A percentile compares a stretch with the other conserved stretches of the same genome.
Conservation (phyloP, 805 yeast species). For the Lachancea fermentati region DNA sequence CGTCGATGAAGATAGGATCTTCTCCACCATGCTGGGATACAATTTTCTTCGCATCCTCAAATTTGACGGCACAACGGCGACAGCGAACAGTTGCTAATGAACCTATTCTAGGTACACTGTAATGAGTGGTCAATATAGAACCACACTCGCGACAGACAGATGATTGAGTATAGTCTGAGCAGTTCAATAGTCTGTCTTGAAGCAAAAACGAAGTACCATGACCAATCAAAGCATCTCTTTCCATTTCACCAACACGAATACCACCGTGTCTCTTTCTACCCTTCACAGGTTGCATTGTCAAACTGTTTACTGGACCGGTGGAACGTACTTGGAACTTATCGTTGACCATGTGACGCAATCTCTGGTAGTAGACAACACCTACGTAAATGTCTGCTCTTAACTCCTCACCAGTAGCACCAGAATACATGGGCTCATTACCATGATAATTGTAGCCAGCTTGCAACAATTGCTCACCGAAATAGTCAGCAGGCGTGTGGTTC, state of each 20-base stretch:
- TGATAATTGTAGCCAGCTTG: constrained; percentile 93
- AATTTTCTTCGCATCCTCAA: constrained; percentile 48
- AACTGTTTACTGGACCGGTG: constrained; percentile 94
- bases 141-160: constrained; percentile 91
- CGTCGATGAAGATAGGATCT: constrained; percentile 45
- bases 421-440: constrained; percentile 98
- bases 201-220: constrained; percentile 94
- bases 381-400: constrained; percentile 91
- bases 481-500: constrained; percentile 92
- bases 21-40: constrained; percentile 31
- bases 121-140: constrained; percentile 81
- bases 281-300: constrained; percentile 99
- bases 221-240: constrained; percentile 97
- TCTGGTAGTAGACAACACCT: constrained; percentile 96
- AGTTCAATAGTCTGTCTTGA: constrained; percentile 91
- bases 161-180: constrained; percentile 92
- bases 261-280: constrained; percentile 99
- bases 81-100: constrained; percentile 72
- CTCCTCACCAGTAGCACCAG: constrained; percentile 98
- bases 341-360: constrained; percentile 98
- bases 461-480: constrained; percentile 87
- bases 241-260: constrained; percentile 99
- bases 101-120: constrained; percentile 88
- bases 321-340: constrained; percentile 99
- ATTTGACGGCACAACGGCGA: constrained; percentile 79